Percentiles rank a stretch among this genome's conserved stretches.
These are phyloP conservation scores for Globisporangium acanthophoron DNA, from an alignment of 352 stramenopile genomes.

Conservation along the genomic window DNA sequence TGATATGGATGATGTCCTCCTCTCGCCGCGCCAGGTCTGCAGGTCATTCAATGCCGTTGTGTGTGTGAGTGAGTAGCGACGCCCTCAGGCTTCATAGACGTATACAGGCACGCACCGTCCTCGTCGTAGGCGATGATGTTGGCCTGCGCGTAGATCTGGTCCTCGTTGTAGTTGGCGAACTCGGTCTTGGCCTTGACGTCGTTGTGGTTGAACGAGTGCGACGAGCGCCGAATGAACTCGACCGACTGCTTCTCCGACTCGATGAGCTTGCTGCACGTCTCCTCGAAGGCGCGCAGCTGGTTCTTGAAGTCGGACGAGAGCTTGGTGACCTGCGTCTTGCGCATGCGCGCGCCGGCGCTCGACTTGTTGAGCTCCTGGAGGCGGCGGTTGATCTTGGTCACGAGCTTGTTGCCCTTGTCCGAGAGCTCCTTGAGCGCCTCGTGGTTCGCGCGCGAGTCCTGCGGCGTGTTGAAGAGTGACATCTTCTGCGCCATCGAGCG, in stretches of 20 bases:
- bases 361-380: conserved; percentile 73
- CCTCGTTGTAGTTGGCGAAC: conserved; percentile 81
- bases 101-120: conserved; percentile 45
- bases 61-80: too few relatives aligned
- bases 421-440: conserved; percentile 72
- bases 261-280: conserved; percentile 62
- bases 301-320: conserved; percentile 84
- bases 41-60: background rate
- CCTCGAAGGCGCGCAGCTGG: conserved; percentile 68
- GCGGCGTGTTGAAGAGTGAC: conserved; percentile 77
- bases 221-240: conserved; percentile 77
- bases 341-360: conserved; percentile 32
- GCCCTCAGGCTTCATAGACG: background rate
- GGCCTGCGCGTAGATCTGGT: conserved; percentile 85
- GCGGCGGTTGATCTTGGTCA: conserved; percentile 69
- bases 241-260: conserved; percentile 71
- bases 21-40: conserved; percentile 73
- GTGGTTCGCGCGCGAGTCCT: conserved; percentile 83
- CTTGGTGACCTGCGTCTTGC: conserved; percentile 74
- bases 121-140: conserved; percentile 83
- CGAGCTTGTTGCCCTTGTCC: conserved; percentile 81
- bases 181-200: conserved; percentile 30
- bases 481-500: conserved; percentile 83
- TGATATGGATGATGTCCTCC: conserved; percentile 87
- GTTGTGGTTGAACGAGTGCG: conserved; percentile 50